Evolutionary conservation across 140 eudicot genomes (phyloP), one percentile per base, ranked within the genome.

Genomic region (Oenanthe javanica): DNA sequence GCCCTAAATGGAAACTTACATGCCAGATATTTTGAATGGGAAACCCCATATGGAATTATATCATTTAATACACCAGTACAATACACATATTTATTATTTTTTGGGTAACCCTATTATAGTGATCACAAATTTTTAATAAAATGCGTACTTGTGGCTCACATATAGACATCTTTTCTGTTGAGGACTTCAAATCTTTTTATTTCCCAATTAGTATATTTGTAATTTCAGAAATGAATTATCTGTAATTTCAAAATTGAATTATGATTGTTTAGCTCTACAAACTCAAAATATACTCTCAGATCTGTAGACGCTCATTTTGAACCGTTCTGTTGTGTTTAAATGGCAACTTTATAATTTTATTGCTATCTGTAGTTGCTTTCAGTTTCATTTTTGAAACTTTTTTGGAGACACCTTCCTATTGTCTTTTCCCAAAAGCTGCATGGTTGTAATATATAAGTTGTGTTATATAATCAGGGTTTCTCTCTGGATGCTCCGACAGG

Each of bases 391-490:
- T 9, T 48, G 43, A 13, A 75, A 61, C 9, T 48, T 51, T 43
- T 19, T 23, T 46, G 11, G 9, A 31, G 19, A 25, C 12, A 40
- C 19, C 18, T 49, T 23, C 5, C 11, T 16, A 10, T 21, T 13
- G 27, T 46, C 47, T 49, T 75, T 38, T 50, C 15, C 36, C 36
- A 18, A 49, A 75, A 49, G 3, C 40, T 48, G 2, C 38, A 27
- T 75, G 63, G 40, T 25, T 19, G 59, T 46, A 14, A 49, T 73
- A 73, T 80, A 23, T 52, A 47, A 59, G 36, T 74, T 4, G 10
- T 42, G 79, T 46, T 59, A 52, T 80, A 54, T 80, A 78, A 46
- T 40, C 92, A 95, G 99, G 99, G 97, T 23, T 86, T 92, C 89
- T 89, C 99, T 54, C 80, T 94, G 48, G 95, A 88, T 80, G 83